Conservation (phyloP, 257 asterid genomes). For the Nicotiana tomentosiformis region DNA sequence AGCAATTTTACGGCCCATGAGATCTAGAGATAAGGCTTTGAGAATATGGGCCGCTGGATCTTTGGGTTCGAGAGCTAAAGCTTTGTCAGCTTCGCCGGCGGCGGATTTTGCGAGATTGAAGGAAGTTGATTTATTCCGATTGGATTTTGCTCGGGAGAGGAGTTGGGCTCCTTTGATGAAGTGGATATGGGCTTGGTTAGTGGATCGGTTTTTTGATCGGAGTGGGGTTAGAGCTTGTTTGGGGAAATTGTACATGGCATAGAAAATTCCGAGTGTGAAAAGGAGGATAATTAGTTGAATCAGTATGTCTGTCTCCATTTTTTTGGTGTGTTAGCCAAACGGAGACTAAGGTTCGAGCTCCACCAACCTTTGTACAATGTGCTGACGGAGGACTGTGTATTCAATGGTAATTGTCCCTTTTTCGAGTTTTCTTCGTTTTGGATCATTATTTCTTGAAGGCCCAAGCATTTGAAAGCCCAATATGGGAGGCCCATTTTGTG, state of each 20-base stretch:
- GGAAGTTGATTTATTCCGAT: conserved; percentile 35
- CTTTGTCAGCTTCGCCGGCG: conserved; percentile 66
- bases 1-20: conserved; percentile 57
- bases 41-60: conserved; percentile 85
- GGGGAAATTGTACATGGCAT: conserved; percentile 51
- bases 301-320: conserved; percentile 44
- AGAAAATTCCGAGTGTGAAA: conserved; percentile 55
- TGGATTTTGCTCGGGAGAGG: conserved; percentile 75
- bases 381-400: not conserved
- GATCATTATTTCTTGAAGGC: not conserved
- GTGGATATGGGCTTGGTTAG: conserved; percentile 62
- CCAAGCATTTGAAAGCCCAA: not conserved
- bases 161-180: conserved; percentile 75
- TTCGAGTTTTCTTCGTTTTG: not conserved
- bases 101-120: conserved; percentile 69
- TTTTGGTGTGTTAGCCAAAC: not conserved
- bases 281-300: conserved; percentile 48
- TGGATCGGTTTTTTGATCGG: conserved; percentile 60
- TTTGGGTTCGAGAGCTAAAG: conserved; percentile 56
- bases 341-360: not conserved
- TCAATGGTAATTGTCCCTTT: not conserved
- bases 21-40: conserved; percentile 67
- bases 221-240: conserved; percentile 50
- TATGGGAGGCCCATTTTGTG: not conserved
- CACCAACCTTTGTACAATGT: not conserved